A percentile compares a stretch with the other conserved stretches of the same genome.
These are phyloP conservation scores for Pestalotiopsis sp. DNA, from an alignment of 2,329 filamentous ascomycete genomes.

Conservation along the genomic window DNA sequence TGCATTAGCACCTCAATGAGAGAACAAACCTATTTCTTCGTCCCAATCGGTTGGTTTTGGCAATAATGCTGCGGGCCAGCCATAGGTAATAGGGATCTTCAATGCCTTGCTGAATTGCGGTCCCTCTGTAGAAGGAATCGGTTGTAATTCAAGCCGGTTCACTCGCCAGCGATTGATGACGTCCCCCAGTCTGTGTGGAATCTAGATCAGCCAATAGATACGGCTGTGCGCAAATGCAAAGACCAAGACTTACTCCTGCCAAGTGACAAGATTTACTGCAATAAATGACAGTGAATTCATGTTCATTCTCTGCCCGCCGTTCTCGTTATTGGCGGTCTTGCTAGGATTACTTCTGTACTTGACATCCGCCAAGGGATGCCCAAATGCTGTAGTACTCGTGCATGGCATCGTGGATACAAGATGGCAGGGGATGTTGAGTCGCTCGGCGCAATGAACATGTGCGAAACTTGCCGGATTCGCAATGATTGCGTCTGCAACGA, in stretches of 20 bases:
- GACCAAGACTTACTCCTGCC: slow-evolving; percentile 61
- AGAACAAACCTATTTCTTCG: slow-evolving; percentile 57
- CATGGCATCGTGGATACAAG: slow-evolving; percentile 96
- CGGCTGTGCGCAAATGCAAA: background rate
- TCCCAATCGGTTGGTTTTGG: slow-evolving; percentile 79
- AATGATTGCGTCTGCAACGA: slow-evolving; percentile 82
- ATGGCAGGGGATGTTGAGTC: slow-evolving; percentile 72
- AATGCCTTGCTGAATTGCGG: slow-evolving; percentile 76
- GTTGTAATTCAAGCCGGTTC: slow-evolving; percentile 68
- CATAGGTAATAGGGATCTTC: slow-evolving; percentile 81
- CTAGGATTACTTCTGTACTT: slow-evolving; percentile 51
- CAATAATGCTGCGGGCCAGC: slow-evolving; percentile 83
- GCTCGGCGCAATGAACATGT: slow-evolving; percentile 75
- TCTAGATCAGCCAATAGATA: background rate
- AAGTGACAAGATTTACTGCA: slow-evolving; percentile 83
- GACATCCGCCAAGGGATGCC: slow-evolving; percentile 68
- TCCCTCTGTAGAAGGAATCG: slow-evolving; percentile 75
- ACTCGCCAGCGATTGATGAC: slow-evolving; percentile 82
- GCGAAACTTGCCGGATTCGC: slow-evolving; percentile 79
- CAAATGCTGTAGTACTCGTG: slow-evolving; percentile 78
- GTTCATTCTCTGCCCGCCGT: slow-evolving; percentile 48
- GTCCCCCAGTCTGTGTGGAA: slow-evolving; percentile 60
- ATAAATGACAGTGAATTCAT: slow-evolving; percentile 80
- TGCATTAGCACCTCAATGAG: background rate
- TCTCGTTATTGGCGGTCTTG: slow-evolving; percentile 46